Conservation (phyloP, 1,284 basidiomycete genomes). For the Microbotryum scabiosae region DNA sequence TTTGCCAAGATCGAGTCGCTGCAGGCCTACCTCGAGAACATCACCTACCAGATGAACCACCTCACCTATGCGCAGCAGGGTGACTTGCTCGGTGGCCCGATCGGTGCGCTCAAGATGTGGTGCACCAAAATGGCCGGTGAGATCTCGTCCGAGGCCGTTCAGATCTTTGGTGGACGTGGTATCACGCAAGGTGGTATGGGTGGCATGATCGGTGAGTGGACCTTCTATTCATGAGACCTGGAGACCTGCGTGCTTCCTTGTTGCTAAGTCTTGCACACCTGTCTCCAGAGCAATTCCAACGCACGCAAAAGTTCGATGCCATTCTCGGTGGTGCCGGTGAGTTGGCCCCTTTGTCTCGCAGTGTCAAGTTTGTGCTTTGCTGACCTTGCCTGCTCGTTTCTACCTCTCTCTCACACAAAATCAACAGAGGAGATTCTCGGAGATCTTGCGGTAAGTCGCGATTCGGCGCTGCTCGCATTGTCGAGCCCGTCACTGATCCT, state of each 20-base stretch:
- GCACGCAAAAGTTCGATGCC: slow-evolving; percentile 18
- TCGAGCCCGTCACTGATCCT: too few species aligned
- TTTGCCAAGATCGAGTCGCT: slow-evolving; percentile 26
- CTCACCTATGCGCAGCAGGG: slow-evolving; percentile 34
- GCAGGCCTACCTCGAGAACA: slow-evolving; percentile 34
- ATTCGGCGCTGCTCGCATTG: too few species aligned
- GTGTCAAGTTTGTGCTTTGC: too few species aligned
- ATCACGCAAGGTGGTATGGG: slow-evolving; percentile 69
- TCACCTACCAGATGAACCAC: slow-evolving; percentile 15
- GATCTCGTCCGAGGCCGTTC: slow-evolving; percentile 27
- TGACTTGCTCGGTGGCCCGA: slow-evolving; percentile 33
- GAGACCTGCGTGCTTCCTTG: background rate
- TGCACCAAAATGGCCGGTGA: slow-evolving; percentile 26
- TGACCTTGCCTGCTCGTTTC: too few species aligned
- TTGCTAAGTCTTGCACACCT: background rate
- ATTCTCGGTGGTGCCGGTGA: slow-evolving; percentile 1
- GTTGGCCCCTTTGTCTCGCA: too few species aligned
- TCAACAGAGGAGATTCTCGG: too few species aligned
- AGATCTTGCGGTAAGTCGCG: too few species aligned
- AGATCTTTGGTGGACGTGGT: slow-evolving; percentile 44
- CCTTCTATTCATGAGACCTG: background rate
- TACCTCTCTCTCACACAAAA: too few species aligned
- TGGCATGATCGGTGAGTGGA: slow-evolving; percentile 51
- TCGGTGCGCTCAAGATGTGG: slow-evolving; percentile 30
- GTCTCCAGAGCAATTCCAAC: background rate